Evolutionary conservation across 148 eudicot species (phyloP).

Genomic region (Spergularia bocconei): DNA sequence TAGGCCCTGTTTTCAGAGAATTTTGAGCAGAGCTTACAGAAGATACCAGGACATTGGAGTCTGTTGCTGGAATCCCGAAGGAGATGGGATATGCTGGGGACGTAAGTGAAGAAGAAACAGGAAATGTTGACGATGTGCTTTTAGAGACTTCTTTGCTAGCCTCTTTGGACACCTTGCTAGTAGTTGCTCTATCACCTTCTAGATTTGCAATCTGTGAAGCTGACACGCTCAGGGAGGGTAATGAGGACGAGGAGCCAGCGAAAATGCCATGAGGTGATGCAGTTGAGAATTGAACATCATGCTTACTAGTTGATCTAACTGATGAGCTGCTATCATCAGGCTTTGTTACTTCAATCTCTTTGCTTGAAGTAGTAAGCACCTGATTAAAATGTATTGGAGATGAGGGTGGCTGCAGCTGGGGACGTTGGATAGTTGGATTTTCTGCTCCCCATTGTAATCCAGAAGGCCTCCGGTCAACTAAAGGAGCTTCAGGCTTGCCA

Average conservation of each 20-base stretch:
- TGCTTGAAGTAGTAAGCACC: slow-evolving; percentile 25
- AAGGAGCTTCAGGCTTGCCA: slow-evolving; percentile 26
- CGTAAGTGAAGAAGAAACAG: slow-evolving; percentile 29
- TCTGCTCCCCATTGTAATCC: slow-evolving; percentile 12
- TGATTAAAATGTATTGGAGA: slow-evolving; percentile 31
- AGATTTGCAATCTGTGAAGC: slow-evolving; percentile 22
- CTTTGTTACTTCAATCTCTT: slow-evolving; percentile 24
- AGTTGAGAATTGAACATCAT: slow-evolving; percentile 31
- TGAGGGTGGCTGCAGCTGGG: slow-evolving; percentile 27
- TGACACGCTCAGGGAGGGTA: slow-evolving; percentile 30
- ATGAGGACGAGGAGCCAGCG: slow-evolving; percentile 26
- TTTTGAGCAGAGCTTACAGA: slow-evolving; percentile 21
- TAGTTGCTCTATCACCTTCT: slow-evolving; percentile 20
- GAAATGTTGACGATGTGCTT: slow-evolving; percentile 30
- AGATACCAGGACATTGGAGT: slow-evolving; percentile 24
- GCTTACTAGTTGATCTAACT: slow-evolving; percentile 21
- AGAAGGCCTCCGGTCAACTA: slow-evolving; percentile 24
- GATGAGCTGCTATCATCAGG: slow-evolving; percentile 31
- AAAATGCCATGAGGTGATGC: slow-evolving; percentile 23
- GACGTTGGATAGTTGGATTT: slow-evolving; percentile 23
- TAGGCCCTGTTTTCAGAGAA: slow-evolving; percentile 20
- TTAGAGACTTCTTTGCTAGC: slow-evolving; percentile 34
- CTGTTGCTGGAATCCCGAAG: slow-evolving; percentile 19
- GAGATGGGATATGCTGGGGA: slow-evolving; percentile 19
- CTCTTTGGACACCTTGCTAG: slow-evolving; percentile 27